Conservation (phyloP, 345 rosid species). For the Eucalyptus virginea region DNA sequence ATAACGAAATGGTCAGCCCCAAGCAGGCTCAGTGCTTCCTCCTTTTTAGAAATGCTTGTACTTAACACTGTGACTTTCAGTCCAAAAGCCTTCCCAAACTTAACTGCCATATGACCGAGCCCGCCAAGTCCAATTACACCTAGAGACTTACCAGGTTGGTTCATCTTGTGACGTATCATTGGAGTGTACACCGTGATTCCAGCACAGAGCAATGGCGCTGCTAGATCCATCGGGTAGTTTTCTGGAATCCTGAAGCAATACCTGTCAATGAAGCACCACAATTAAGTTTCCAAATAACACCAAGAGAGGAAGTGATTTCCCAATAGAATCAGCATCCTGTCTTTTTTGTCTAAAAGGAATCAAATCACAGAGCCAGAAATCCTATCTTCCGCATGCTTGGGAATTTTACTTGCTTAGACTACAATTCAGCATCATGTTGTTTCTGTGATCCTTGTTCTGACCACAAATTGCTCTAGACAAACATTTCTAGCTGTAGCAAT, state of each 20-base stretch:
- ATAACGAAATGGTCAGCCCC: constrained; percentile 60
- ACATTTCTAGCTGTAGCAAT: background rate
- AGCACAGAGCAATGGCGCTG: constrained; percentile 90
- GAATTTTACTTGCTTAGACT: background rate
- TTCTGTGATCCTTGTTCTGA: background rate
- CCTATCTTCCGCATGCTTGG: background rate
- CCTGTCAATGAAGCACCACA: constrained; percentile 20
- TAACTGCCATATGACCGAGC: constrained; percentile 97
- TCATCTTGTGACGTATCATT: constrained; percentile 73
- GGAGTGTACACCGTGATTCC: constrained; percentile 85
- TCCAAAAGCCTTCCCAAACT: constrained; percentile 94
- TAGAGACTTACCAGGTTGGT: constrained; percentile 68
- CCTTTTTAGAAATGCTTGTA: constrained; percentile 75
- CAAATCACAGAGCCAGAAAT: background rate
- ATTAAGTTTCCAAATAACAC: background rate
- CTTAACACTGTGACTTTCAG: constrained; percentile 70
- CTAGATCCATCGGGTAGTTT: constrained; percentile 60
- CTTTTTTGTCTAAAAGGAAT: background rate
- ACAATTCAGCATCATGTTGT: background rate
- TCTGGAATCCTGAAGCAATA: constrained; percentile 70
- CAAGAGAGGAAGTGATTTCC: background rate
- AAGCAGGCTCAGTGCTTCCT: constrained; percentile 61
- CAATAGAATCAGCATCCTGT: background rate
- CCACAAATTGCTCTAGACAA: background rate
- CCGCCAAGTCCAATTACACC: constrained; percentile 93